Base-by-base conservation (phyloP, 2,329 filamentous ascomycete genomes). In the Epichloe coenophiala region DNA sequence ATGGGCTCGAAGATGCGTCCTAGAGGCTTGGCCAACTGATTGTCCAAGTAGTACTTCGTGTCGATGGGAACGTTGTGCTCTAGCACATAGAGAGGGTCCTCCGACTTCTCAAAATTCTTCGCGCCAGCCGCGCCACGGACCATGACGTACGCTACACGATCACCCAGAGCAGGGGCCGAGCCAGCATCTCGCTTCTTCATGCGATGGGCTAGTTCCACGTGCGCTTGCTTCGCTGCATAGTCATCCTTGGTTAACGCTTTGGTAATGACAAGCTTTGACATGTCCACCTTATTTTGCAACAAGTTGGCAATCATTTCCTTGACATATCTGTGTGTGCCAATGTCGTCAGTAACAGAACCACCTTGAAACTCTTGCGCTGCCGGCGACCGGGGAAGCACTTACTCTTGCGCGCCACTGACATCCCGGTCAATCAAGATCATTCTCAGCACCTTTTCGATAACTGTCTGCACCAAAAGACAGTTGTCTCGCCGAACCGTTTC, bases 251-350 rank as follows among this genome's bases (percentile, higher is more conserved):
- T 85, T 19, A 98, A 76, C 0, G 93, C 93, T 69, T 98, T 98
- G 31, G 93, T 98, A 62, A 98, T 98, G 65, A 98, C 94, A n/a
- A 98, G 83, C 67, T 98, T 97, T 38, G 91, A 96, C 87, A 98
- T 95, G 70, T 98, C 93, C 59, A 98, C 76, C 67, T 95, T 96
- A 73, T 98, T 98, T 64, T 97, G 93, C 39, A 98, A 73, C 17
- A 98, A 77, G 63, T 96, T 89, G 8, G 93, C 86, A 62, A 98
- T 98, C 43, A 86, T 95, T 55, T 93, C 81, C 68, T 96, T 97
- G 68, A 98, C 93, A 61, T 95, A 97, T 56, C 89, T 95, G 60
- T 15, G 36, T 13, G 36, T 48, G 57, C 17, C n/a, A 7, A 15
- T 7, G 17, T 17, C 17, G 33, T 53, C 37, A 53, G 49, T 17